Evolutionary conservation across 2,329 filamentous ascomycete species (phyloP), one percentile per base, ranked within the genome.

Genomic region (Cladophialophora immunda): DNA sequence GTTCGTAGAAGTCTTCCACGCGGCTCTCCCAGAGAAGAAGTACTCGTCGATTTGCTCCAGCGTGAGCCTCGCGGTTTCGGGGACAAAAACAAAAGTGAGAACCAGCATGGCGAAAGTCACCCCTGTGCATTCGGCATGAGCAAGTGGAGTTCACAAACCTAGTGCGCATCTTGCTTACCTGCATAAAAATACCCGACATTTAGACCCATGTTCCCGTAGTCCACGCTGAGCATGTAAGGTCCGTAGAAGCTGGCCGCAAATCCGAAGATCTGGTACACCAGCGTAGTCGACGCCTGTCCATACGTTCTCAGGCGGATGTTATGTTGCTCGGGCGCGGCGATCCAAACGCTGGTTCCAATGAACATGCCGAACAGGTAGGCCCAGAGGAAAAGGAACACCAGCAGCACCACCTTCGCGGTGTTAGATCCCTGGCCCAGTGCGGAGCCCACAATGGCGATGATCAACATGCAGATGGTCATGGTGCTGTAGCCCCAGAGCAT

Each of bases 171-270:
- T 11, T 19, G 54, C 56, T 36, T 15, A 65, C 63, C 73, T 1
- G 71, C 72, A 55, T 76, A 76, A 47, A 76, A 76, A 41, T 76
- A 76, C 1, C 75, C 74, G n/a, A 76, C 75, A 56, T 69, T 73
- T 2, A 73, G 36, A 0, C 74, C 73, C 74, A 75, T 75, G 45
- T 75, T 72, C 3, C 74, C 74, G 58, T 75, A 68, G 17, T 71
- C 52, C 0, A 65, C 52, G 32, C 71, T 69, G 19, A 75, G 52
- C 73, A 74, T 75, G 41, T 75, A 75, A 0, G 73, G 73, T 0
- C 70, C 73, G 69, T 71, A 75, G 54, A 75, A 75, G 1, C 62
- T 69, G 2, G 70, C 69, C 1, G 66, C 70, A 34, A 75, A 75
- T 6, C 67, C 72, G 30, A 74, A 73, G 17, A 74, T 67, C 15